These are phyloP conservation scores for Hypoxylon trugodes DNA, from an alignment of 495 filamentous ascomycete species.

Conservation along the genomic window DNA sequence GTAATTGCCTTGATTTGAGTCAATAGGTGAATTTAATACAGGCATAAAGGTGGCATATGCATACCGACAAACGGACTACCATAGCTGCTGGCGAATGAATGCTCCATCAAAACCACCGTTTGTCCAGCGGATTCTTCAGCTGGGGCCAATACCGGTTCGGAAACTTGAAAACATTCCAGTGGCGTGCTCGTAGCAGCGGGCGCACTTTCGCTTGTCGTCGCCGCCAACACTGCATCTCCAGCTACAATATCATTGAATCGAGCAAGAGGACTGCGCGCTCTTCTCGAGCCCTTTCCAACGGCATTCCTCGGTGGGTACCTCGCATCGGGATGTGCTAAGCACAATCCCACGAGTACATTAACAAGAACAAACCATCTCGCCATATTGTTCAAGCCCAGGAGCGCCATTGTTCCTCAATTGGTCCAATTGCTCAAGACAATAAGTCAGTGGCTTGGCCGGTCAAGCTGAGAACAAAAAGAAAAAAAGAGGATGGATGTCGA, in stretches of 20 bases:
- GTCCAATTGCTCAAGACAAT: conserved; percentile 4
- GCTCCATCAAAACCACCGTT: conserved; percentile 70
- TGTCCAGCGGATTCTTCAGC: conserved; percentile 32
- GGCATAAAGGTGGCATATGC: conserved; percentile 4
- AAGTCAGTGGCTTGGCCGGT: too few species aligned
- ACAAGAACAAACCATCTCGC: conserved; percentile 27
- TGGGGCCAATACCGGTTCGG: conserved; percentile 66
- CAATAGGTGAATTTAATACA: too few species aligned
- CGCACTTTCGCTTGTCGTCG: conserved; percentile 9
- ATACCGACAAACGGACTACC: conserved; percentile 81
- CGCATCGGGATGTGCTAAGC: conserved; percentile 28
- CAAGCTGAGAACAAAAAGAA: conserved; percentile 5
- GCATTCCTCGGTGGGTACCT: conserved; percentile 23
- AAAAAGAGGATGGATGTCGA: conserved; percentile 16
- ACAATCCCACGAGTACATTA: conserved; percentile 28
- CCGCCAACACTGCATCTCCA: not conserved
- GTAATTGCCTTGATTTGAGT: conserved; percentile 72
- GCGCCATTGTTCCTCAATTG: conserved; percentile 33
- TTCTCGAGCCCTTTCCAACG: conserved; percentile 1
- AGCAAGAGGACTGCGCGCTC: conserved; percentile 33
- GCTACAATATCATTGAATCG: conserved; percentile 35
- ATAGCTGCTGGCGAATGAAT: conserved; percentile 82
- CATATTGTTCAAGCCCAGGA: not conserved
- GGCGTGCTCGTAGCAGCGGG: conserved; percentile 28
- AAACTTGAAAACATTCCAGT: conserved; percentile 73